A percentile compares a stretch with the other conserved stretches of the same genome.
These are phyloP conservation scores for Viridothelium virens DNA, from an alignment of 495 filamentous ascomycete species.

Conservation along the genomic window DNA sequence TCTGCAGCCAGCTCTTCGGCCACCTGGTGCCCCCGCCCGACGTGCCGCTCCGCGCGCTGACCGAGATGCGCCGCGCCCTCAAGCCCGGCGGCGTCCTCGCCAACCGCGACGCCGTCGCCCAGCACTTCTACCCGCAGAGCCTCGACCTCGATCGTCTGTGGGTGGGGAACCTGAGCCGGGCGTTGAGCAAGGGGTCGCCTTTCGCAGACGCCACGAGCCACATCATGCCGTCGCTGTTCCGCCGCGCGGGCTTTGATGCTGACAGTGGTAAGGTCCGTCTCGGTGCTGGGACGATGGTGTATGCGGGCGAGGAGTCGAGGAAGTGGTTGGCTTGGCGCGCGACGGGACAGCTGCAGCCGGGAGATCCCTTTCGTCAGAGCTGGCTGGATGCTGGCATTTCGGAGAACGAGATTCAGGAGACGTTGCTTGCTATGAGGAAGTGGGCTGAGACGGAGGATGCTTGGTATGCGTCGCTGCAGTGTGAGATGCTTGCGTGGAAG, in stretches of 20 bases:
- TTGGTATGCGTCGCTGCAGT: slow-evolving; percentile 35
- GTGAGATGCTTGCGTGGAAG: slow-evolving; percentile 40
- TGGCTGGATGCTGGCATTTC: slow-evolving; percentile 36
- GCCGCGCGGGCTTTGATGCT: slow-evolving; percentile 33
- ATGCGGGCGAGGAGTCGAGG: slow-evolving; percentile 28
- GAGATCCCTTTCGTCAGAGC: slow-evolving; percentile 34
- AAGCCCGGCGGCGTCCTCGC: slow-evolving; percentile 32
- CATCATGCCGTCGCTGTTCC: slow-evolving; percentile 31
- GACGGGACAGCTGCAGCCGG: slow-evolving; percentile 30
- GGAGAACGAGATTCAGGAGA: slow-evolving; percentile 36
- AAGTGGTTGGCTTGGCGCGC: slow-evolving; percentile 30
- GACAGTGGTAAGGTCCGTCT: slow-evolving; percentile 31
- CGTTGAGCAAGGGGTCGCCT: slow-evolving; percentile 22
- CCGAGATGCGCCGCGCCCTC: slow-evolving; percentile 39
- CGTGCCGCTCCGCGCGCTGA: slow-evolving; percentile 32
- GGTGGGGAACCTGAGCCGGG: slow-evolving; percentile 26
- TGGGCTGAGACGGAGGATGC: slow-evolving; percentile 38
- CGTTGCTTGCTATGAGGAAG: slow-evolving; percentile 25
- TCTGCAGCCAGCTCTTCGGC: slow-evolving; percentile 34
- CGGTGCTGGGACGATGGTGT: slow-evolving; percentile 31
- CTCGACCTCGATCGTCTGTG: slow-evolving; percentile 32
- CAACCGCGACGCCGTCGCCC: slow-evolving; percentile 12
- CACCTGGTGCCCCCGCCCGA: slow-evolving; percentile 26
- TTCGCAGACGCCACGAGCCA: slow-evolving; percentile 25
- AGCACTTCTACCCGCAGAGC: slow-evolving; percentile 20